Percentiles rank a stretch among this genome's conserved stretches.
phyloP scores from a whole-genome alignment of 768 basidiomycete species.

The Coprinopsis sp. region DNA sequence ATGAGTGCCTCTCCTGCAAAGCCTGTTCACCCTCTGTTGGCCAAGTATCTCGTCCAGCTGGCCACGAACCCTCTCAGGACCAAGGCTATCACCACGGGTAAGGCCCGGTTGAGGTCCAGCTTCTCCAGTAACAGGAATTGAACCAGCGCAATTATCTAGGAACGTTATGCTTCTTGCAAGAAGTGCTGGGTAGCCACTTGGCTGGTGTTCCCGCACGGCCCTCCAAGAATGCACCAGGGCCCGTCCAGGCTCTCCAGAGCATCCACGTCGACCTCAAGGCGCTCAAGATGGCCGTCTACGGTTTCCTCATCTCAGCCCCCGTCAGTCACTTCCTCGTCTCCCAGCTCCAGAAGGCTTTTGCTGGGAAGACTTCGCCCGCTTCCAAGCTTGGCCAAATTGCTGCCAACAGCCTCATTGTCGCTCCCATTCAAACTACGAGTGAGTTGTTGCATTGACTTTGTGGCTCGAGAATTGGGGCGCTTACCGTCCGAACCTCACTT shows the following conservation, averaged over 20 bases:
- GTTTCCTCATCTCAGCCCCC: constrained; percentile 80
- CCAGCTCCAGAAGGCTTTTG: constrained; percentile 68
- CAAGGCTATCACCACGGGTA: constrained; percentile 74
- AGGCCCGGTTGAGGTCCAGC: constrained; percentile 11
- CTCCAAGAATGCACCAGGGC: constrained; percentile 48
- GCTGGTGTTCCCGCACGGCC: constrained; percentile 56
- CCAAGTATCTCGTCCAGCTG: constrained; percentile 68
- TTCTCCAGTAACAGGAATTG: constrained; percentile 1
- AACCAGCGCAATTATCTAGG: constrained; percentile 24
- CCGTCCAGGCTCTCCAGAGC: constrained; percentile 48
- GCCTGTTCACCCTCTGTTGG: constrained; percentile 46
- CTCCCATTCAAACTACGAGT: constrained; percentile 73
- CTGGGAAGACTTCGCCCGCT: constrained; percentile 59
- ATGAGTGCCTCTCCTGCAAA: constrained; percentile 35
- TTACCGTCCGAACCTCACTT: neutral
- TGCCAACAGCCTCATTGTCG: constrained; percentile 69
- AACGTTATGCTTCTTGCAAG: constrained; percentile 65
- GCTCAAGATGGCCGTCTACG: constrained; percentile 80
- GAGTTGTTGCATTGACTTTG: constrained; percentile 16
- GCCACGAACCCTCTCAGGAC: constrained; percentile 69
- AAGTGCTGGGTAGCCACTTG: constrained; percentile 71
- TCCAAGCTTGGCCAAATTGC: constrained; percentile 70
- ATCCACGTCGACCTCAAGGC: constrained; percentile 66
- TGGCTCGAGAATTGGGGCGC: too few species aligned
- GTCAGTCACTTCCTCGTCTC: constrained; percentile 72